Evolutionary conservation across 495 filamentous ascomycete species (phyloP).

Genomic region (Clohesyomyces aquaticus): DNA sequence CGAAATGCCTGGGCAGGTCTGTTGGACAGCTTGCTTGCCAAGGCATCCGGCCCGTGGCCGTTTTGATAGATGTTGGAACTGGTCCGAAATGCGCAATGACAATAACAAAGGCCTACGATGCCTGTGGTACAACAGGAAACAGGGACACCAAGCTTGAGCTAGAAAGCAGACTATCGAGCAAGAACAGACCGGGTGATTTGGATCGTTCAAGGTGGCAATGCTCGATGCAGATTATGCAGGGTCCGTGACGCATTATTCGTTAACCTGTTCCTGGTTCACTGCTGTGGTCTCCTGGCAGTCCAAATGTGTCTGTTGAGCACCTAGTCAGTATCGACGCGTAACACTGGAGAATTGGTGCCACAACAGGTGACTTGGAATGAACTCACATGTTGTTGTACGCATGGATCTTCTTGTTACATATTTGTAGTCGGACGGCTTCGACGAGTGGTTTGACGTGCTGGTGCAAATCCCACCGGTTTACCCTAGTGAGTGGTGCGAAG

Average conservation of each 20-base stretch:
- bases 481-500: constrained; percentile 73
- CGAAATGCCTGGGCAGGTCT: background rate
- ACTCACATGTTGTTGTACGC: constrained; percentile 77
- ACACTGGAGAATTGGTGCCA: constrained; percentile 41
- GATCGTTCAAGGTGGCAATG: background rate
- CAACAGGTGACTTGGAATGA: constrained; percentile 25
- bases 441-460: constrained; percentile 65
- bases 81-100: background rate
- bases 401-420: constrained; percentile 70
- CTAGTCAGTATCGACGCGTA: constrained; percentile 31
- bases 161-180: background rate
- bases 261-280: constrained; percentile 24
- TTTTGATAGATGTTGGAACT: constrained; percentile 7
- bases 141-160: background rate
- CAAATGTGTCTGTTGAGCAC: constrained; percentile 56
- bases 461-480: constrained; percentile 63
- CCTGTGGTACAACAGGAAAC: background rate
- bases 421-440: constrained; percentile 66
- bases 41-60: background rate
- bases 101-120: background rate
- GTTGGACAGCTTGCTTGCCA: background rate
- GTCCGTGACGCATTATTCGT: constrained; percentile 1
- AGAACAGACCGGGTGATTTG: background rate
- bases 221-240: background rate
- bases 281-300: constrained; percentile 48